Base-by-base conservation (phyloP, 129 eudicot species). In the Escallonia herrerae region DNA sequence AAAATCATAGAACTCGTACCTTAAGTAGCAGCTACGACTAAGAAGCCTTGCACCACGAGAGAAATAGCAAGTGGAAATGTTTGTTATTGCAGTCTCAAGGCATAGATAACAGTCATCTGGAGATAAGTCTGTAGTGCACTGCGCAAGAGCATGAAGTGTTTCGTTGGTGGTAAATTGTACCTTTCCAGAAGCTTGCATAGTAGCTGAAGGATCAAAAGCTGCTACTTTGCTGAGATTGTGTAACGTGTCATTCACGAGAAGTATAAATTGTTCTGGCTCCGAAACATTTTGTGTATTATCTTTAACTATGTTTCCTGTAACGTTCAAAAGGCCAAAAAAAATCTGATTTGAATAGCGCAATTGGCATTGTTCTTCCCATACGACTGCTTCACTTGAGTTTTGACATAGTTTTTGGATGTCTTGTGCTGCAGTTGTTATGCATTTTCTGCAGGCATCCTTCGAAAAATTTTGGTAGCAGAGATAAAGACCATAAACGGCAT, bases 61-160 rank as follows among this genome's bases (percentile, higher is more conserved):
- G 33, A 22, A 22, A 22, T 22, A 22, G 33, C 33, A 22, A 22
- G 33, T 45, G 6, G 61, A 71, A 71, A 62, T 42, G 43, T 62
- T 44, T 42, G 75, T 22, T 13, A 71, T 62, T 52, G 68, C 62
- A 15, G 14, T 12, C 53, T 9, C 6, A 15, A 75, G 67, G 60
- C 79, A 75, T 2, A 44, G 8, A 4, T 8, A 1, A 43, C 74
- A 75, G 33, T 56, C 60, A 7, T 43, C 43, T 5, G 65, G 40
- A 9, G 69, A 68, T 60, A 75, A 68, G 63, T 67, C 74, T 12
- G 56, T 8, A 54, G 74, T 67, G 56, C 79, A 75, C 79, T 75
- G 79, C 10, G 40, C 74, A 43, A 68, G 14, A 2, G 69, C 70
- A 56, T 68, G 6, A 4, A 75, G 13, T 5, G 48, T 47, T 13